Base-by-base conservation (phyloP, 176 grass and related monocot genomes). In the Phyllostachys edulis region DNA sequence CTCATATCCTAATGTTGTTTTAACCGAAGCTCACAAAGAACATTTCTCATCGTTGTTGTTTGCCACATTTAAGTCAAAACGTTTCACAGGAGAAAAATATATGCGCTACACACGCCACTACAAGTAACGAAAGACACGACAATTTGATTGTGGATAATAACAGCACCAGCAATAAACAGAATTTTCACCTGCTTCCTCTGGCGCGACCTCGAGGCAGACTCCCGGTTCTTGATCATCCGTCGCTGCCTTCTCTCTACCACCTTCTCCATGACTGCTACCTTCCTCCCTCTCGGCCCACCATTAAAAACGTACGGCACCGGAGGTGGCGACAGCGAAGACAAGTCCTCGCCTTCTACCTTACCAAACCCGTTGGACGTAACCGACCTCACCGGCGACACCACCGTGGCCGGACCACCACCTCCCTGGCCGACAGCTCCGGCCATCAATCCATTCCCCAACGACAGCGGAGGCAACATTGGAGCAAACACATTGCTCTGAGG, bases 211-310 rank as follows among this genome's bases (percentile, higher is more conserved):
- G 94, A 87, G 0, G 94, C 94, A 0, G 94, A 97, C 76, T 97
- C 94, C 73, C 94, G 81, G 80, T 97, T 97, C 85, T 97, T 97
- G 84, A 97, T 94, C 94, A 97, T 97, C 71, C 94, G 85, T 7
- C 89, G 78, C 45, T 97, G 94, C 82, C 94, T 84, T 78, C 94
- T 85, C 82, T 97, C 94, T 27, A 75, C 87, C 38, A 92, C 94
- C 72, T 97, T 97, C 87, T 94, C 94, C 20, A 94, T 73, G 36
- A 88, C 85, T 0, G 85, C 63, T 29, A 75, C 16, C 50, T 94
- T 97, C 85, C 92, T 90, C 7, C 86, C 94, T 79, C 92, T 91
- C 12, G 89, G 4, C 3, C 91, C 88, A 32, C 67, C 91, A 75
- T 72, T 79, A 36, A 96, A 96, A 24, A 79, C 81, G 36, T 91